phyloP scores from a whole-genome alignment of 2,329 filamentous ascomycete genomes.

The Nemania abortiva region DNA sequence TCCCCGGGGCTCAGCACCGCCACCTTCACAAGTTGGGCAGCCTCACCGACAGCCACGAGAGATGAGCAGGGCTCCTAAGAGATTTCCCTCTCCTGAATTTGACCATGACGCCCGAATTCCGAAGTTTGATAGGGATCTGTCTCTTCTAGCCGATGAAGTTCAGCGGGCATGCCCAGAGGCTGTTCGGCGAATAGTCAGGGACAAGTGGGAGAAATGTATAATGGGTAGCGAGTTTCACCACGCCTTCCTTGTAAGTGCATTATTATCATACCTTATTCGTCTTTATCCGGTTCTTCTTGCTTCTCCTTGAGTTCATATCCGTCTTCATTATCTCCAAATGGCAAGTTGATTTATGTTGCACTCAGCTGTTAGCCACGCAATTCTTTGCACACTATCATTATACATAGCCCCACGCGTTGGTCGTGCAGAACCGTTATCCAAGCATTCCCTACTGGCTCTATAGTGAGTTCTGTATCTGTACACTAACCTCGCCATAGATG shows the following conservation, averaged over 20 bases:
- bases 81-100: conserved; percentile 30
- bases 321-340: neutral
- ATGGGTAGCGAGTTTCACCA: conserved; percentile 65
- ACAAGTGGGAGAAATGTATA: conserved; percentile 64
- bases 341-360: neutral
- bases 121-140: conserved; percentile 57
- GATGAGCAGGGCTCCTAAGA: neutral
- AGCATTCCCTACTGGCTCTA: neutral
- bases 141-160: conserved; percentile 56
- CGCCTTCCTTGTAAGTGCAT: conserved; percentile 63
- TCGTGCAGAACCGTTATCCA: too few relatives aligned
- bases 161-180: conserved; percentile 57
- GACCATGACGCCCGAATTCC: conserved; percentile 42
- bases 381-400: too few relatives aligned
- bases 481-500: conserved; percentile 52
- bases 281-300: conserved; percentile 5
- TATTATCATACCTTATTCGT: conserved; percentile 3
- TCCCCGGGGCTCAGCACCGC: neutral
- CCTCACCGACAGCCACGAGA: neutral
- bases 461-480: neutral
- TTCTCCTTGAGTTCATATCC: neutral
- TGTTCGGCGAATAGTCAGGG: conserved; percentile 63
- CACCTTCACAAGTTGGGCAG: conserved; percentile 8
- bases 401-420: too few relatives aligned
- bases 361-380: neutral